Base-by-base conservation (phyloP, 495 filamentous ascomycete species). In the Penicillium cinerascens region DNA sequence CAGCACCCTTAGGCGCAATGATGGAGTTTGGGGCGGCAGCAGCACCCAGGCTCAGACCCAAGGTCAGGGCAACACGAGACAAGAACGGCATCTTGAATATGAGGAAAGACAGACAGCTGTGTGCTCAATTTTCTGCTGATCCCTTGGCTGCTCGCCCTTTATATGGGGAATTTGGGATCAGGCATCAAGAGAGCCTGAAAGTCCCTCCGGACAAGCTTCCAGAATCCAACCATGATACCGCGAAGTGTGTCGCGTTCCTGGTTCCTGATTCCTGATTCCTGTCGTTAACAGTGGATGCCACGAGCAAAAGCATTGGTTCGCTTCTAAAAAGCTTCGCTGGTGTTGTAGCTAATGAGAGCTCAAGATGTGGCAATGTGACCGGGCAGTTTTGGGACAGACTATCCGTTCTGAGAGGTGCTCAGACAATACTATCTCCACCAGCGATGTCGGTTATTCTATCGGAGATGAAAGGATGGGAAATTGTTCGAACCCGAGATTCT, bases 1-100 rank as follows among this genome's bases (percentile, higher is more conserved):
- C 52, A 9, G 46, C 38, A 21, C 54, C 58, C 27, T 44, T 48
- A 4, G 54, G 49, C 2, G 58, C 58, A 26, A 29, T 13, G n/a
- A 52, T 55, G 22, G 53, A 55, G 53, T 55, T 51, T 21, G 21
- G 27, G 35, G 53, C 53, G 11, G 47, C 53, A 42, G 47, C 22
- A 10, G 47, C 53, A 46, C 53, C 37, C 25, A 55, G 17, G 26
- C 33, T 16, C 23, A 55, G 47, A 27, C 44, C 35, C 35, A 55
- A 20, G 21, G 53, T 23, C 25, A 55, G 35, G 25, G 25, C 53
- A 37, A 42, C 25, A 8, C 41, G 53, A 40, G 53, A 50, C 41
- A 51, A 50, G 33, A 21, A 16, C 40, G 47, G 35, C 53, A 55
- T 46, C 0, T 41, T 49, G 25, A 5, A 21, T 23, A 26, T 13